Conservation (phyloP, 2,329 filamentous ascomycete species). For the Cladophialophora chaetospira region DNA sequence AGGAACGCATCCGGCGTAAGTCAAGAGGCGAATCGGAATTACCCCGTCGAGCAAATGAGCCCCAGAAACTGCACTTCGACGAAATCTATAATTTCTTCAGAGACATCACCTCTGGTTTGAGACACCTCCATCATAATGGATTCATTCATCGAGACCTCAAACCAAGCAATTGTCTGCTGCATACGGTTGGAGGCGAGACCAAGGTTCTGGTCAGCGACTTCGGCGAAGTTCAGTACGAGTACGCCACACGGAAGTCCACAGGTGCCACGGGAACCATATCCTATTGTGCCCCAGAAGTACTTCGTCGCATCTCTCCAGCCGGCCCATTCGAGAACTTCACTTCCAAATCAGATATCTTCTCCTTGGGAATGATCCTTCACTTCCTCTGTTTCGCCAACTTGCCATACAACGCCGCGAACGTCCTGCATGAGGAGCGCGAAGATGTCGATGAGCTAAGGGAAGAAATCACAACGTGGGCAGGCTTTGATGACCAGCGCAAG, state of each 20-base stretch:
- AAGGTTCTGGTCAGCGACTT: conserved; percentile 94
- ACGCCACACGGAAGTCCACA: conserved; percentile 79
- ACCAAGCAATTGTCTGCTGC: conserved; percentile 90
- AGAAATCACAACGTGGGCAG: conserved; percentile 85
- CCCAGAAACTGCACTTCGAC: conserved; percentile 70
- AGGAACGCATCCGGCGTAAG: conserved; percentile 78
- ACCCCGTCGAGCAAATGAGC: conserved; percentile 38
- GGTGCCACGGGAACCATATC: conserved; percentile 95
- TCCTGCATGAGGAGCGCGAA: conserved; percentile 86
- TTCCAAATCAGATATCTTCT: conserved; percentile 97
- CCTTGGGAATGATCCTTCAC: conserved; percentile 95
- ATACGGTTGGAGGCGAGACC: conserved; percentile 70
- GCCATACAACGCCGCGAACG: conserved; percentile 81
- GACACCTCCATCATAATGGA: conserved; percentile 84
- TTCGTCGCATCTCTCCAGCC: conserved; percentile 62
- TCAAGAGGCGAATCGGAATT: conserved; percentile 76
- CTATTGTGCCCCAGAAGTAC: conserved; percentile 93
- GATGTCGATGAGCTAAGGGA: conserved; percentile 80
- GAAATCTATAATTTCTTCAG: conserved; percentile 97
- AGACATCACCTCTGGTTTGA: conserved; percentile 88
- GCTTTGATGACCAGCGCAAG: conserved; percentile 76
- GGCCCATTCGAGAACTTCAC: conserved; percentile 90
- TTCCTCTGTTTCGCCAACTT: conserved; percentile 94
- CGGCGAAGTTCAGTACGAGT: conserved; percentile 88
- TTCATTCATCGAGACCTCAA: conserved; percentile 97